A percentile compares a stretch with the other conserved stretches of the same genome.
Evolutionary conservation across 2,329 filamentous ascomycete genomes (phyloP).

Genomic region (Tolypocladium paradoxum): DNA sequence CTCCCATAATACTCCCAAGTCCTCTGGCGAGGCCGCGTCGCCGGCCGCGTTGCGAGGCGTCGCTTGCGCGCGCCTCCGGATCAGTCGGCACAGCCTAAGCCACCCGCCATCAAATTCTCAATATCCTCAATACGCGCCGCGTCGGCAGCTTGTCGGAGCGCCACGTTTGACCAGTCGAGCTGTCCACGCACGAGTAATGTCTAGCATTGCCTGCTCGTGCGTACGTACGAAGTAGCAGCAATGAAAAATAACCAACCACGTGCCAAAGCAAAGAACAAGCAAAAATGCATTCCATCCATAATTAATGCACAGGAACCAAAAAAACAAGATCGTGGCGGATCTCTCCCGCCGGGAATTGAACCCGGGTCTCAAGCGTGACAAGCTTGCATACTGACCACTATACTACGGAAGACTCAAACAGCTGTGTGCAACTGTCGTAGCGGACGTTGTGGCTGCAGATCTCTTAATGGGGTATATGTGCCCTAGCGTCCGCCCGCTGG

Average conservation of each 20-base stretch:
- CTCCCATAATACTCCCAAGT: too few relatives aligned
- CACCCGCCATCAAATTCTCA: not conserved
- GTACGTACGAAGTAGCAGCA: too few relatives aligned
- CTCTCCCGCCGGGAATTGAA: conserved; percentile 13
- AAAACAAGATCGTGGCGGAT: not conserved
- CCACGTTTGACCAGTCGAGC: too few relatives aligned
- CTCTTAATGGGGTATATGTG: not conserved
- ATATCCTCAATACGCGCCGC: too few relatives aligned
- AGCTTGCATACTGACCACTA: conserved; percentile 19
- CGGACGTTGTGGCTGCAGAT: not conserved
- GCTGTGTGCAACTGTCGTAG: conserved; percentile 9
- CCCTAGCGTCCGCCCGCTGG: not conserved
- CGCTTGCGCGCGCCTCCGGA: not conserved
- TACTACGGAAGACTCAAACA: conserved; percentile 18
- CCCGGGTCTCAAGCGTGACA: conserved; percentile 14
- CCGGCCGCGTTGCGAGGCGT: too few relatives aligned
- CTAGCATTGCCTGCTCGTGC: too few relatives aligned
- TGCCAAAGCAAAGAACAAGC: too few relatives aligned
- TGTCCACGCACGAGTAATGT: too few relatives aligned
- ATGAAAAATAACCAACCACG: too few relatives aligned
- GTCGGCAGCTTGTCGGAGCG: too few relatives aligned
- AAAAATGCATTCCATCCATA: not conserved
- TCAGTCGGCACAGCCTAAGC: not conserved
- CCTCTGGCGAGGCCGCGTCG: too few relatives aligned
- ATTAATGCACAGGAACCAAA: conserved; percentile 2